phyloP scores from a whole-genome alignment of 768 basidiomycete species.

The Mycena crocata region DNA sequence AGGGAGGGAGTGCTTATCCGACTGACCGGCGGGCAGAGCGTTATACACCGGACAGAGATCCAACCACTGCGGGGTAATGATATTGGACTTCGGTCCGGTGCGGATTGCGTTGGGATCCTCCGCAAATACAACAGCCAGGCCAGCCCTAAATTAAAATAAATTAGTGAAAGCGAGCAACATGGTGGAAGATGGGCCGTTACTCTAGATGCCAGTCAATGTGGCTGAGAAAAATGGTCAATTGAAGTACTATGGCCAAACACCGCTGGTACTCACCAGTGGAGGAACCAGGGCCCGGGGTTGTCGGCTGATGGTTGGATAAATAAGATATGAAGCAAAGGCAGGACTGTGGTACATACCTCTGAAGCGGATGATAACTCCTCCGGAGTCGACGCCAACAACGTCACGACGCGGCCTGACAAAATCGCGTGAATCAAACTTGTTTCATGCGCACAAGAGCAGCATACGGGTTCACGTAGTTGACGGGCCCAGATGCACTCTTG shows the following conservation, averaged over 20 bases:
- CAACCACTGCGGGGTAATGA: conserved; percentile 34
- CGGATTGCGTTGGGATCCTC: conserved; percentile 44
- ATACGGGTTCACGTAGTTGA: conserved; percentile 37
- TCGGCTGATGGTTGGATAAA: conserved; percentile 57
- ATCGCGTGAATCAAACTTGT: not conserved
- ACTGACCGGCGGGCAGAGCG: not conserved
- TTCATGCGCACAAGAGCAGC: no score
- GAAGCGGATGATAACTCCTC: conserved; percentile 10
- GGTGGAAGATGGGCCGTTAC: not conserved
- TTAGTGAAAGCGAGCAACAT: not conserved
- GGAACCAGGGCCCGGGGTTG: conserved; percentile 68
- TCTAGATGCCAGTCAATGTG: conserved; percentile 41
- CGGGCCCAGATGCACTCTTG: conserved; percentile 26
- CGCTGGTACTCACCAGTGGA: conserved; percentile 44
- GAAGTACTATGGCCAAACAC: not conserved
- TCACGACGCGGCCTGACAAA: conserved; percentile 34
- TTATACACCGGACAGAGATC: conserved; percentile 16
- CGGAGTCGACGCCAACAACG: conserved; percentile 31
- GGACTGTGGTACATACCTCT: not conserved
- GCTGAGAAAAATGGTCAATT: not conserved
- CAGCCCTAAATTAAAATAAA: not conserved
- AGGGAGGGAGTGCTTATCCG: no score
- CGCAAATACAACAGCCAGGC: conserved; percentile 35
- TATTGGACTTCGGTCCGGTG: conserved; percentile 36
- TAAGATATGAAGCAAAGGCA: not conserved